These are phyloP conservation scores for Fusarium sp. DNA, from an alignment of 2,329 filamentous ascomycete species.

Conservation along the genomic window DNA sequence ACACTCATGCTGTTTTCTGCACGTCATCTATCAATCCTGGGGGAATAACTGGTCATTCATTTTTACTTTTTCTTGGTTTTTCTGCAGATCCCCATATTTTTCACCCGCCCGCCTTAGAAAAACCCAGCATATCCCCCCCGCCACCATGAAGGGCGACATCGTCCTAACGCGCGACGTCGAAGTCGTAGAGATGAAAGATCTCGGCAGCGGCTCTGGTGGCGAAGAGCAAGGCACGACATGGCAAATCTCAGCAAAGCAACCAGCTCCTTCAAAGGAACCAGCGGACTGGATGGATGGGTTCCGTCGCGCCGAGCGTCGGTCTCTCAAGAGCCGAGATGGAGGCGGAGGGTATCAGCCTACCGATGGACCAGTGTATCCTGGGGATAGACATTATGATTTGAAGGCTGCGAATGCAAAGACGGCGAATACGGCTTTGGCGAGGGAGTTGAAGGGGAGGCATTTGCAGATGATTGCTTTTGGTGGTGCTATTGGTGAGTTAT, in stretches of 20 bases:
- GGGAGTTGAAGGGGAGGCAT: constrained; percentile 84
- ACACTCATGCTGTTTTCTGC: neutral
- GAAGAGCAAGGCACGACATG: constrained; percentile 20
- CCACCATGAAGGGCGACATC: constrained; percentile 31
- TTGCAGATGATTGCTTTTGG: constrained; percentile 98
- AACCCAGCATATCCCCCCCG: neutral
- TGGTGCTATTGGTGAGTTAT: constrained; percentile 78
- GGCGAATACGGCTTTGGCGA: constrained; percentile 77
- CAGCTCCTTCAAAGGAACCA: neutral
- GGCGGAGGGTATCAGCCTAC: constrained; percentile 21
- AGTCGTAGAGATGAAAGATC: constrained; percentile 28
- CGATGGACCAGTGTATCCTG: constrained; percentile 17
- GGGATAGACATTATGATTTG: constrained; percentile 63
- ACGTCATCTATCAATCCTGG: constrained; percentile 2
- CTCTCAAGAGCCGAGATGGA: constrained; percentile 34
- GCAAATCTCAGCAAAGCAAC: constrained; percentile 15
- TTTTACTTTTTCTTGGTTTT: neutral
- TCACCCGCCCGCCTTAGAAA: neutral
- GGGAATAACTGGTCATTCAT: neutral
- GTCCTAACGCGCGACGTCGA: constrained; percentile 32
- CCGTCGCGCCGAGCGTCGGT: constrained; percentile 30
- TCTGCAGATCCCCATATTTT: neutral
- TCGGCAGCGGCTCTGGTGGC: constrained; percentile 2
- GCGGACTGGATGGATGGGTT: constrained; percentile 37
- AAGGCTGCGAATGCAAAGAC: constrained; percentile 75